Conservation (phyloP, 495 filamentous ascomycete species). For the Podospora pseudoanserina region DNA sequence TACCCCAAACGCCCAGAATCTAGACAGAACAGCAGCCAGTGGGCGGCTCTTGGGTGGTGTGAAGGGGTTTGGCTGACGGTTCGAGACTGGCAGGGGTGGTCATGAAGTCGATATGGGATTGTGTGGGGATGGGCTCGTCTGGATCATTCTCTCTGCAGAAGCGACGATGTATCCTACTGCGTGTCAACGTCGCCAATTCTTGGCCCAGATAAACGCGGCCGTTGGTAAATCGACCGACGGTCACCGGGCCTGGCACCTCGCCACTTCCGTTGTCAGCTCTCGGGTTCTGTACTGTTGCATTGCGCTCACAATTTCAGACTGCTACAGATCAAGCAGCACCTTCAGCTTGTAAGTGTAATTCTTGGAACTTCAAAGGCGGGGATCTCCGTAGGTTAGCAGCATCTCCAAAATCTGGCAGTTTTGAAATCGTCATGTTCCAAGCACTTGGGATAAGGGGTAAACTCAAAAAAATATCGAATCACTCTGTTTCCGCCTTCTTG, state of each 20-base stretch:
- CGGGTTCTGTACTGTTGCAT: background rate
- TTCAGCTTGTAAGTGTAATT: background rate
- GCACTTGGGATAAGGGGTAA: background rate
- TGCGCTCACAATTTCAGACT: background rate
- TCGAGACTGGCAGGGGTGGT: background rate
- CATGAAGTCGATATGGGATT: slow-evolving; percentile 6
- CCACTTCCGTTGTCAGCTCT: slow-evolving; percentile 6
- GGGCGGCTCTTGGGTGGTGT: background rate
- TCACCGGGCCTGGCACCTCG: slow-evolving; percentile 14
- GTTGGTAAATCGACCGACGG: slow-evolving; percentile 5
- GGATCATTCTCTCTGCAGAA: slow-evolving; percentile 11
- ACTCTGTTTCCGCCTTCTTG: background rate
- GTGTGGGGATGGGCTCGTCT: slow-evolving; percentile 13
- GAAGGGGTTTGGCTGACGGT: background rate
- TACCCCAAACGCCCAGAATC: too few relatives aligned
- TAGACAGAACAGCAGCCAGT: background rate
- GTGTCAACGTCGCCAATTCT: slow-evolving; percentile 14
- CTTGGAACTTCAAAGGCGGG: background rate
- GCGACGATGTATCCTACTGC: slow-evolving; percentile 11
- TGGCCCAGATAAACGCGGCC: slow-evolving; percentile 6
- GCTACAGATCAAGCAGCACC: background rate
- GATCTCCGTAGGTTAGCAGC: background rate
- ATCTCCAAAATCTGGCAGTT: background rate
- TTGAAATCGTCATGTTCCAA: background rate
- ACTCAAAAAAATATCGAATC: background rate